Percentiles rank a stretch among this genome's conserved stretches.
phyloP scores from a whole-genome alignment of 495 filamentous ascomycete genomes.

The Aspergillus sclerotioniger region DNA sequence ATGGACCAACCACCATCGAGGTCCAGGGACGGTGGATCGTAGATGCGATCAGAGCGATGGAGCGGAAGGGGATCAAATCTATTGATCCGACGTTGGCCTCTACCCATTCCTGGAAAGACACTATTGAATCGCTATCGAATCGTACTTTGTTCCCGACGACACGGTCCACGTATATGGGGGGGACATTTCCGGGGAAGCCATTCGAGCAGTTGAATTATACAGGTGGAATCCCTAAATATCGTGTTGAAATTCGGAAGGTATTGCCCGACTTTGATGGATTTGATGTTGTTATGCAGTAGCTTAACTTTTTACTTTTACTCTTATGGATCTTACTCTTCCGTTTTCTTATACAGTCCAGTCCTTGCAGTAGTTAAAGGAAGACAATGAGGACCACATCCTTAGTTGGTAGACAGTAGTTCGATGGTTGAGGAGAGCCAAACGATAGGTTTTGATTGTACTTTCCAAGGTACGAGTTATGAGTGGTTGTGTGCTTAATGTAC shows the following conservation, averaged over 20 bases:
- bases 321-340: too few relatives aligned
- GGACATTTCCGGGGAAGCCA: slow-evolving; percentile 47
- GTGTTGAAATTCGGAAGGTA: slow-evolving; percentile 32
- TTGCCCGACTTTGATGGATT: slow-evolving; percentile 33
- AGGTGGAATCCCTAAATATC: slow-evolving; percentile 39
- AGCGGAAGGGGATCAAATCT: slow-evolving; percentile 38
- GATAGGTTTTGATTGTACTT: too few relatives aligned
- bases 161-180: slow-evolving; percentile 52
- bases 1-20: slow-evolving; percentile 49
- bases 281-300: slow-evolving; percentile 22
- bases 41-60: slow-evolving; percentile 42
- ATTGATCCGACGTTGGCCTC: slow-evolving; percentile 45
- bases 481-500: too few relatives aligned
- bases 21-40: slow-evolving; percentile 52
- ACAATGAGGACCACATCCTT: too few relatives aligned
- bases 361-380: too few relatives aligned
- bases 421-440: too few relatives aligned
- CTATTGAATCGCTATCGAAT: slow-evolving; percentile 38
- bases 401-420: too few relatives aligned
- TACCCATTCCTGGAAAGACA: slow-evolving; percentile 46
- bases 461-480: too few relatives aligned
- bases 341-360: too few relatives aligned
- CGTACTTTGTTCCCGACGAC: slow-evolving; percentile 48
- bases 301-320: too few relatives aligned
- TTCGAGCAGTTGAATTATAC: slow-evolving; percentile 46